These are phyloP conservation scores for Dioszegia hungarica DNA, from an alignment of 768 basidiomycete species.

Conservation along the genomic window DNA sequence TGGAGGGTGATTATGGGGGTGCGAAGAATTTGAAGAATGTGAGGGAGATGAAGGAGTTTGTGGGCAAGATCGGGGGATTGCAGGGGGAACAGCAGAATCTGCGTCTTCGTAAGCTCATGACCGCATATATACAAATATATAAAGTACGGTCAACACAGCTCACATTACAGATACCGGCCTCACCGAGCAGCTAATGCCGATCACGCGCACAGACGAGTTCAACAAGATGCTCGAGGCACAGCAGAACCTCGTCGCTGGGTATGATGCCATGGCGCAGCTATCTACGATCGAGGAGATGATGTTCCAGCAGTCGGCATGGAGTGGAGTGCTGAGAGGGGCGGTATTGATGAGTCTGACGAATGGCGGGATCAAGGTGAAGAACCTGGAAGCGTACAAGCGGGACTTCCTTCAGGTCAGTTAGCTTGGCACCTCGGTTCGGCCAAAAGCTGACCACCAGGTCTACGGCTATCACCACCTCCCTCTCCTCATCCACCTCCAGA, in stretches of 20 bases:
- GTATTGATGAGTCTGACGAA: slow-evolving; percentile 79
- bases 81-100: slow-evolving; percentile 87
- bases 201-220: slow-evolving; percentile 80
- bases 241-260: slow-evolving; percentile 93
- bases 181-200: slow-evolving; percentile 82
- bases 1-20: slow-evolving; percentile 91
- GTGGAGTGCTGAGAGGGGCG: slow-evolving; percentile 68
- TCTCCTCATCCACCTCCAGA: slow-evolving; percentile 51
- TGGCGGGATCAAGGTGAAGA: slow-evolving; percentile 81
- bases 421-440: slow-evolving; percentile 41
- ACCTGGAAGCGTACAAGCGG: slow-evolving; percentile 79
- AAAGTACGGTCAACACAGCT: background rate
- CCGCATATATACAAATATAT: too few relatives aligned
- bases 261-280: slow-evolving; percentile 74
- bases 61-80: slow-evolving; percentile 86
- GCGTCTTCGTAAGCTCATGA: slow-evolving; percentile 76
- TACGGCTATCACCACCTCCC: slow-evolving; percentile 60
- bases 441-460: slow-evolving; percentile 58
- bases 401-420: slow-evolving; percentile 81
- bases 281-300: slow-evolving; percentile 86
- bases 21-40: slow-evolving; percentile 84
- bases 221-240: slow-evolving; percentile 90
- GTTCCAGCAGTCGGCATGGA: slow-evolving; percentile 76
- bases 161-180: slow-evolving; percentile 73
- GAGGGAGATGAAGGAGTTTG: slow-evolving; percentile 86